These are phyloP conservation scores for Kokia cookei DNA, from an alignment of 441 rosid genomes.

Conservation along the genomic window DNA sequence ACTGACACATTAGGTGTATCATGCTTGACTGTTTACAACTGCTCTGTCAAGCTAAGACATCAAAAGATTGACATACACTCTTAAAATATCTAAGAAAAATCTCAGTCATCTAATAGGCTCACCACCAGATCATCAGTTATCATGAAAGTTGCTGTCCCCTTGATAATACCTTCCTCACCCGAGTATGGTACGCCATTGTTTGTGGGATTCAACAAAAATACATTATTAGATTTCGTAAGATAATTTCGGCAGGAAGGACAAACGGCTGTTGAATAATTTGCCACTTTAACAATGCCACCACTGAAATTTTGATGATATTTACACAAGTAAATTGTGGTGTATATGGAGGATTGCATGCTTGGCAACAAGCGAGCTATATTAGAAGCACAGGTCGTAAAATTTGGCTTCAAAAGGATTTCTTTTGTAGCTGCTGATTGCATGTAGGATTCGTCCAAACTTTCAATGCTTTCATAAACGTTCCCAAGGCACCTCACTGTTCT, in stretches of 20 bases:
- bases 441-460: constrained; percentile 10
- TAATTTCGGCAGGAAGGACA: neutral
- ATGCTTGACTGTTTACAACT: too few relatives aligned
- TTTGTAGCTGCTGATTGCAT: neutral
- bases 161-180: constrained; percentile 13
- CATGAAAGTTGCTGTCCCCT: constrained; percentile 17
- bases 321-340: neutral
- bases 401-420: constrained; percentile 15
- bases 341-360: neutral
- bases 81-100: too few relatives aligned
- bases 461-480: constrained; percentile 11
- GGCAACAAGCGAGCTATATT: neutral
- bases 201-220: neutral
- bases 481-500: constrained; percentile 10
- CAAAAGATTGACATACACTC: too few relatives aligned
- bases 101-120: neutral
- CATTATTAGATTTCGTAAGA: neutral
- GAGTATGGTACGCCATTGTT: too few relatives aligned
- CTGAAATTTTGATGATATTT: too few relatives aligned
- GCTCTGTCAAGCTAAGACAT: too few relatives aligned
- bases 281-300: too few relatives aligned
- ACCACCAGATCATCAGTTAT: constrained; percentile 22
- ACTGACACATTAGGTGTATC: too few relatives aligned
- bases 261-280: too few relatives aligned
- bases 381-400: constrained; percentile 23